Base-by-base conservation (phyloP, 78 protist genomes). In the Dictyostelium brefeldianum region DNA sequence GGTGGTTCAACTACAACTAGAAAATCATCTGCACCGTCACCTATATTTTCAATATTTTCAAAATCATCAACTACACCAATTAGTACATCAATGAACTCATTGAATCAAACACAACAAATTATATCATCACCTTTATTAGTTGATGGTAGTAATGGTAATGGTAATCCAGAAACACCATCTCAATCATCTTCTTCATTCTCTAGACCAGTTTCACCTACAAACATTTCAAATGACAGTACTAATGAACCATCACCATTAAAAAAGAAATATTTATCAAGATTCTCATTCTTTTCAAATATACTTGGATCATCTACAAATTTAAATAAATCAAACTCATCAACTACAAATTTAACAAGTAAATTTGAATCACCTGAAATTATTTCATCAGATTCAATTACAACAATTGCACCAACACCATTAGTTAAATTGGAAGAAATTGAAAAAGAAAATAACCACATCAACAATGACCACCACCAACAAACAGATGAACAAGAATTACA, bases 261-360 rank as follows among this genome's bases (percentile, higher is more conserved):
- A 65, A 81, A 48, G 57, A 59, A 64, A 48, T 59, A n/a, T 12
- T 78, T 69, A 78, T 50, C 25, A 15, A 57, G 78, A 74, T 74
- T 78, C 29, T 77, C 93, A 59, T 87, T 87, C 64, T 87, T 87
- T 64, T 47, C 93, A 15, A 64, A 77, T 12, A 87, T 87, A 51
- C 53, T 87, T 22, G 79, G 54, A 11, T 25, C 70, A 10, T 9
- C 67, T 20, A 62, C 15, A 10, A 4, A 1, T 22, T 11, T 36
- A 7, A 18, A 15, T 2, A 12, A 10, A 10, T 22, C 73, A 10
- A 29, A 8, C 10, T 18, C 8, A 67, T 9, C 50, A 10, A 27
- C 6, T 15, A 31, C 75, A 31, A 67, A 31, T 67, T 15, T 29
- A 5, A 65, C 36, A 67, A 3, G 15, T 4, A 51, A 51, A 51